Evolutionary conservation across 2,329 filamentous ascomycete genomes (phyloP), one percentile per base, ranked within the genome.

Genomic region (Apiospora marii): DNA sequence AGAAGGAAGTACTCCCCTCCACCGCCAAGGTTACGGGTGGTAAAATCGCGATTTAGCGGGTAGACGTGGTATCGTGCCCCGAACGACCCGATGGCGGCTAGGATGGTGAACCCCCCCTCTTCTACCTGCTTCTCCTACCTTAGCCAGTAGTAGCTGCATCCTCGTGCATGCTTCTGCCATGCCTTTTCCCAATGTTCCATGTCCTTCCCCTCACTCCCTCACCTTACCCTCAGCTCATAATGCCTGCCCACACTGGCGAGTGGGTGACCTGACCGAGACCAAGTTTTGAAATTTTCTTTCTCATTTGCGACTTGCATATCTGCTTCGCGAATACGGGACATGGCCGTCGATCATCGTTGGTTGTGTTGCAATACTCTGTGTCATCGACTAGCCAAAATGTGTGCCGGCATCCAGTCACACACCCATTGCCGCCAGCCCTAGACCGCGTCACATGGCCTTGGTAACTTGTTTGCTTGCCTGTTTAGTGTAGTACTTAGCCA

Each of bases 171-270:
- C 34, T 61, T 49, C 46, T 49, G 16, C 44, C 44, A 22, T 48
- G 44, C 14, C 16, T 46, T 46, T 19, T 19, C 44, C 44, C 37
- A 41, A 46, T 46, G 16, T 46, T 48, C 46, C 19, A n/a, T 49
- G 44, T 7, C 22, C 19, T 19, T 37, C 53, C 53, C 53, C 53
- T 61, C 53, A 34, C 53, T 61, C 6, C 53, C 53, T 61, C 53
- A 61, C 53, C 53, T 37, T 61, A 61, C 53, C 34, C 53, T 61
- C 53, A 61, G 53, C 53, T 61, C 53, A 61, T 34, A 61, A 37
- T 61, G 22, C 53, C 53, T 61, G 27, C 27, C 53, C 30, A 61
- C 16, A 34, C 37, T 41, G 37, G 37, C 10, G 37, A 41, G 37
- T 41, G 37, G 53, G 19, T 37, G 53, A 61, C 16, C 53, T 22